These are phyloP conservation scores for Lophiotrema nucula DNA, from an alignment of 495 filamentous ascomycete species.

Conservation along the genomic window DNA sequence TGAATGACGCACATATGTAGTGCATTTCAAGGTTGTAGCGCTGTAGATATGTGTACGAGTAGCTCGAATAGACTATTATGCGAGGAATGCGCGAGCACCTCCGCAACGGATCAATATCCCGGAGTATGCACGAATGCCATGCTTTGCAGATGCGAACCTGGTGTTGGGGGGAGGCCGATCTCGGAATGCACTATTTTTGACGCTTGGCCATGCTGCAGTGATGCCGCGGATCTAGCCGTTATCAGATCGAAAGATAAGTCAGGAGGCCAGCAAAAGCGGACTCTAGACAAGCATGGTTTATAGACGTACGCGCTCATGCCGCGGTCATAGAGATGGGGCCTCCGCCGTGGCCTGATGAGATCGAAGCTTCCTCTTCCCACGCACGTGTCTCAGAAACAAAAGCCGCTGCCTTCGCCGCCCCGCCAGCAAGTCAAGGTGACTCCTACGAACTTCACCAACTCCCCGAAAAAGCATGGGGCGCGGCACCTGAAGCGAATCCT, in stretches of 20 bases:
- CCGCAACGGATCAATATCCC: too few species aligned
- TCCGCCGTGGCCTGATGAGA: neutral
- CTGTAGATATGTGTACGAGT: too few species aligned
- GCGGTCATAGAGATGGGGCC: constrained; percentile 20
- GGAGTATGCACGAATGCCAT: too few species aligned
- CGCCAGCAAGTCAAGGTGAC: neutral
- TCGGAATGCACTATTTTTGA: neutral
- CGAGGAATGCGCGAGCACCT: too few species aligned
- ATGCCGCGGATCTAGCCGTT: constrained; percentile 25
- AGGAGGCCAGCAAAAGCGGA: neutral
- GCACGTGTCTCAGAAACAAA: constrained; percentile 10
- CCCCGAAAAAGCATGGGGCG: constrained; percentile 20
- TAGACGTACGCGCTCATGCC: constrained; percentile 13
- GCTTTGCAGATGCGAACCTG: neutral
- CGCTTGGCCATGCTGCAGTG: too few species aligned
- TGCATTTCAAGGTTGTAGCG: too few species aligned
- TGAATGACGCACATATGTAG: too few species aligned
- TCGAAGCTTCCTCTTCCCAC: constrained; percentile 2
- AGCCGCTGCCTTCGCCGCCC: neutral
- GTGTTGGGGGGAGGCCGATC: neutral
- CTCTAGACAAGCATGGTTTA: constrained; percentile 3
- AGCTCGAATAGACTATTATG: too few species aligned
- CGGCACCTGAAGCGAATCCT: constrained; percentile 1
- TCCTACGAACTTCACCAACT: constrained; percentile 29
- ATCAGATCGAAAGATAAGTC: constrained; percentile 24